Percentiles rank a stretch among this genome's conserved stretches.
Conservation (phyloP, 257 asterid species). For the Knoxia roxburghii region DNA sequence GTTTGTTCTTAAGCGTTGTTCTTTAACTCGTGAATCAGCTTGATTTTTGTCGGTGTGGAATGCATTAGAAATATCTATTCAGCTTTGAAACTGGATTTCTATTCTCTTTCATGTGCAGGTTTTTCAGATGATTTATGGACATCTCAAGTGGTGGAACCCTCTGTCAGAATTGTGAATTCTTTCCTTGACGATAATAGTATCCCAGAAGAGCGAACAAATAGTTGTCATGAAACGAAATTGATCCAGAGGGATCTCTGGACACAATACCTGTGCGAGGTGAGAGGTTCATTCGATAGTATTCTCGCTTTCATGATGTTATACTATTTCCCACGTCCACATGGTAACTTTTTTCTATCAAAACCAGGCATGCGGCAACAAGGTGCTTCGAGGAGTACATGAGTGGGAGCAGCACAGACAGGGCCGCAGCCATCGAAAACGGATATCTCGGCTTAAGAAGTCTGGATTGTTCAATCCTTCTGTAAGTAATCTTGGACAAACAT, state of each 20-base stretch:
- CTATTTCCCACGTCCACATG: not conserved
- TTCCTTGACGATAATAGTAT: conserved; percentile 36
- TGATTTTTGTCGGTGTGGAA: not conserved
- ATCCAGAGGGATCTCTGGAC: conserved; percentile 71
- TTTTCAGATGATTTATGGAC: conserved; percentile 48
- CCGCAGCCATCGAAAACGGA: conserved; percentile 71
- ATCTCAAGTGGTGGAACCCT: conserved; percentile 58
- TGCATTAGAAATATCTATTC: not conserved
- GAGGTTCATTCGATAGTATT: conserved; percentile 3
- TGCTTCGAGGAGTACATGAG: conserved; percentile 83
- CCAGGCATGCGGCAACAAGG: conserved; percentile 79
- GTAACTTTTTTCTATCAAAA: not conserved
- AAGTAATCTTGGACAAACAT: too few species aligned
- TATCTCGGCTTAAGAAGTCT: conserved; percentile 45
- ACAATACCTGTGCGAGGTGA: conserved; percentile 62
- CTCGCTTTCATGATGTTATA: not conserved
- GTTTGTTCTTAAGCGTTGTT: too few species aligned
- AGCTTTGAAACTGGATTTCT: conserved; percentile 1
- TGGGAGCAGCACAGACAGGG: conserved; percentile 90
- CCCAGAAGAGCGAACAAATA: conserved; percentile 20
- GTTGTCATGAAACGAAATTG: conserved; percentile 23
- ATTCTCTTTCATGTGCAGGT: conserved; percentile 26
- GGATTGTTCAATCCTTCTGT: conserved; percentile 18
- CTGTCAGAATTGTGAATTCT: conserved; percentile 42
- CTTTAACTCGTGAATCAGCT: not conserved